These are phyloP conservation scores for Microdochium nivale DNA, from an alignment of 2,329 filamentous ascomycete genomes.

Conservation along the genomic window DNA sequence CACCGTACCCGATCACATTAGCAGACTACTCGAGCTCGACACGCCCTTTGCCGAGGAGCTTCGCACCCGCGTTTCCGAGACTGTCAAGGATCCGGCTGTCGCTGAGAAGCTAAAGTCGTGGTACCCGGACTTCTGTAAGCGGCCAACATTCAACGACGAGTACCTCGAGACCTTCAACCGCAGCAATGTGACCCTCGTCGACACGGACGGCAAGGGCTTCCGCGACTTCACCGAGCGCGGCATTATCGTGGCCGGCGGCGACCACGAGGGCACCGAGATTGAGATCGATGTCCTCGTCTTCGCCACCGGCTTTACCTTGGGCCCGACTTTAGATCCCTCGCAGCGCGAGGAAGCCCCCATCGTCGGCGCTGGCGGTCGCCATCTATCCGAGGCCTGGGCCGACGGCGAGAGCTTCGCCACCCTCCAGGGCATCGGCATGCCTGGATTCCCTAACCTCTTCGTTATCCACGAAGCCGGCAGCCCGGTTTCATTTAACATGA, in stretches of 20 bases:
- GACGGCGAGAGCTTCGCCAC: slow-evolving; percentile 3
- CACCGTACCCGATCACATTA: slow-evolving; percentile 6
- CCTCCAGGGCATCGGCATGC: slow-evolving; percentile 7
- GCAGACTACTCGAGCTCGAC: slow-evolving; percentile 12
- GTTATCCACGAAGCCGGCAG: slow-evolving; percentile 4
- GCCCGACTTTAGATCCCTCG: no score
- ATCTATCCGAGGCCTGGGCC: no score
- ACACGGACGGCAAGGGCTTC: slow-evolving; percentile 37
- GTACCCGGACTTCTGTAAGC: slow-evolving; percentile 44
- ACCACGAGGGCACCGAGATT: no score
- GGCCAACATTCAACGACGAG: slow-evolving; percentile 40
- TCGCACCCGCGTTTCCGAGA: slow-evolving; percentile 24
- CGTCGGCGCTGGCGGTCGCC: no score
- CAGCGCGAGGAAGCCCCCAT: no score
- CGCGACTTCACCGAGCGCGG: slow-evolving; percentile 25
- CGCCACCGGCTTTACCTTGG: no score
- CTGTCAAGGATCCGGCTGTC: slow-evolving; percentile 28
- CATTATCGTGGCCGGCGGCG: slow-evolving; percentile 28
- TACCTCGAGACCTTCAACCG: slow-evolving; percentile 40
- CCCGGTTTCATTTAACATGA: slow-evolving; percentile 8
- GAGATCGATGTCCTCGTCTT: no score
- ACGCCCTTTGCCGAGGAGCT: slow-evolving; percentile 24
- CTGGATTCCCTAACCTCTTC: slow-evolving; percentile 13
- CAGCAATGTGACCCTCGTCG: slow-evolving; percentile 37
- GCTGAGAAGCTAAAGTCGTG: slow-evolving; percentile 33